Evolutionary conservation across 2,329 filamentous ascomycete species (phyloP).

Genomic region (Drechslera avenae): DNA sequence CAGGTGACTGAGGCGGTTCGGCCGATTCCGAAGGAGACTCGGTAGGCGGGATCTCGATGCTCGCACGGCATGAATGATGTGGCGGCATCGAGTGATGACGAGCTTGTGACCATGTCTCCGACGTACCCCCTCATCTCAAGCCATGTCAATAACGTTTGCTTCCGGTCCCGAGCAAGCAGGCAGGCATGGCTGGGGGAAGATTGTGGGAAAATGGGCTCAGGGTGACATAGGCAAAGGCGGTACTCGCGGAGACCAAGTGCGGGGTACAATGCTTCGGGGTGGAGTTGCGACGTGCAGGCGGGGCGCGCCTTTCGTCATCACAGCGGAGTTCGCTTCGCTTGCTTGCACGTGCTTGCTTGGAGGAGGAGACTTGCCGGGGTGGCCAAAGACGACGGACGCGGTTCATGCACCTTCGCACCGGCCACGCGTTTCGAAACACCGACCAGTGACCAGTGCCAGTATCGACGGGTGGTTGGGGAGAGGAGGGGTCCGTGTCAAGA

Average conservation of each 20-base stretch:
- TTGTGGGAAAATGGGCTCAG: background rate
- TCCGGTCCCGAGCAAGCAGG: background rate
- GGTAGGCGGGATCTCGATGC: constrained; percentile 5
- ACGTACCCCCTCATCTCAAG: background rate
- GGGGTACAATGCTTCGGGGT: constrained; percentile 4
- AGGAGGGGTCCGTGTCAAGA: background rate
- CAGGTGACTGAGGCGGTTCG: constrained; percentile 1
- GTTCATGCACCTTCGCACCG: constrained; percentile 14
- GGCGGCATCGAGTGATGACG: constrained; percentile 4
- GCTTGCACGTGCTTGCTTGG: constrained; percentile 2
- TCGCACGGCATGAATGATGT: constrained; percentile 1
- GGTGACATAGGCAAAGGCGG: constrained; percentile 13
- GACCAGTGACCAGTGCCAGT: no score
- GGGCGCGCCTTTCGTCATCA: constrained; percentile 4
- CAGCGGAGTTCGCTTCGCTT: constrained; percentile 8
- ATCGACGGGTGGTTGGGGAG: no score
- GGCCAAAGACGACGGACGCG: background rate
- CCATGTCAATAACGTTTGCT: constrained; percentile 1
- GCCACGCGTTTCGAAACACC: constrained; percentile 17
- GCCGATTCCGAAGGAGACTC: constrained; percentile 10
- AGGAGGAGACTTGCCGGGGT: background rate
- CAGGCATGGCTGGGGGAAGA: no score
- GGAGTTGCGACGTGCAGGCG: constrained; percentile 3
- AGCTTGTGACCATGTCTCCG: background rate
- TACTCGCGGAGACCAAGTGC: constrained; percentile 8